A percentile compares a stretch with the other conserved stretches of the same genome.
These are phyloP conservation scores for Chaetomiaceae sp. DNA, from an alignment of 2,329 filamentous ascomycete species.

Conservation along the genomic window DNA sequence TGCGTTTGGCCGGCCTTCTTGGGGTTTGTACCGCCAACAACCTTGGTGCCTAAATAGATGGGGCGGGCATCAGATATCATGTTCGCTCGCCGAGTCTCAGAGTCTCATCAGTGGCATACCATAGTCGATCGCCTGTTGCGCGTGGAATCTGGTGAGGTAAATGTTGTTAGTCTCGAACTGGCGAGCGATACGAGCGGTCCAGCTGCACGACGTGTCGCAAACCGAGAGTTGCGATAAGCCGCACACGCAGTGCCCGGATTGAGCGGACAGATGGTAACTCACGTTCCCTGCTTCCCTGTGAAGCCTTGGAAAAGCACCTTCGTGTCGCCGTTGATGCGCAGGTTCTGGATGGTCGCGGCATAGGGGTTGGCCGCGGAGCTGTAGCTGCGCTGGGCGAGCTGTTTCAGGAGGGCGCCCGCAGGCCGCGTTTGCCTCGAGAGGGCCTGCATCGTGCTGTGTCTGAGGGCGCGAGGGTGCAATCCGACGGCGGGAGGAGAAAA, in stretches of 20 bases:
- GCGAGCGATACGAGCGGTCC: neutral
- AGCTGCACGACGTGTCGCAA: constrained; percentile 1
- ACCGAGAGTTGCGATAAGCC: constrained; percentile 14
- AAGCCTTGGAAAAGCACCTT: constrained; percentile 97
- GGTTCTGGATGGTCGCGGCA: constrained; percentile 69
- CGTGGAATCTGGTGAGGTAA: constrained; percentile 70
- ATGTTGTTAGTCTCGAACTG: constrained; percentile 28
- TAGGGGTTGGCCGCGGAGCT: constrained; percentile 62
- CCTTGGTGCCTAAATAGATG: constrained; percentile 68
- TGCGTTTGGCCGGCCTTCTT: constrained; percentile 94
- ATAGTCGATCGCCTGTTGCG: constrained; percentile 96
- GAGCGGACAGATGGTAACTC: constrained; percentile 35
- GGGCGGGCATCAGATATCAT: constrained; percentile 26
- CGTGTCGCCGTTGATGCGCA: constrained; percentile 87
- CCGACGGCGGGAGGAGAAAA: neutral
- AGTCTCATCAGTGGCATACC: too few relatives aligned
- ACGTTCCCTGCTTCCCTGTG: constrained; percentile 95
- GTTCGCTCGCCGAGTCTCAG: constrained; percentile 1
- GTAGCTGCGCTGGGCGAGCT: constrained; percentile 62
- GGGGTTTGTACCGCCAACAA: constrained; percentile 96
- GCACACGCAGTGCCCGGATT: neutral
- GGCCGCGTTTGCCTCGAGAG: constrained; percentile 65
- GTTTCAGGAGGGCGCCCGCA: constrained; percentile 63
- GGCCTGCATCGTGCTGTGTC: constrained; percentile 68
- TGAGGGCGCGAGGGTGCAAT: constrained; percentile 8